Evolutionary conservation across 2,329 filamentous ascomycete species (phyloP), one percentile per base, ranked within the genome.

Genomic region (Albifimbria verrucaria): DNA sequence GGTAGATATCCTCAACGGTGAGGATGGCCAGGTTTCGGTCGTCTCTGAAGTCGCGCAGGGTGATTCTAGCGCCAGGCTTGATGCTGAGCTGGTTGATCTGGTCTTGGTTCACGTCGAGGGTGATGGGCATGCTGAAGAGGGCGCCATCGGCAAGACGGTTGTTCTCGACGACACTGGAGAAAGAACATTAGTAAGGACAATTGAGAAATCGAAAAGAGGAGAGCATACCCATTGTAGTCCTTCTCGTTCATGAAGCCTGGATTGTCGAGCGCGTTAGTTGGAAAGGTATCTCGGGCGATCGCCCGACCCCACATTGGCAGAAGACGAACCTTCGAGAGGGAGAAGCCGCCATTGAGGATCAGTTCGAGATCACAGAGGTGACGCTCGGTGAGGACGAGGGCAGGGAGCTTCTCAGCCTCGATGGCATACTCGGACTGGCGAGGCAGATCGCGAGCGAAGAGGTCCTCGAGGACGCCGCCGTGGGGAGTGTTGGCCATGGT

Each of bases 361-460:
- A 99, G 77, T 77, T 99, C 94, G 62, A 99, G 82, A 81, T 99
- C 94, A 77, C 94, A 99, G 48, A 99, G 86, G 77, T 99, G 94
- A 67, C 94, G 87, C 82, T 99, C 94, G 49, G 84, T 89, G 62
- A 99, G 86, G 55, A 88, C 77, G 62, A 99, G 81, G 36, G 93
- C 89, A 36, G 92, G 90, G 45, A 97, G 86, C 26, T 70, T 87
- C 80, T 96, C 92, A 42, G 93, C 89, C 77, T 99, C 94, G 46
- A 82, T 83, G 52, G 79, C 77, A 58, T 99, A 88, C 78, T 96
- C 80, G 59, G 80, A 80, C 62, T 94, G 88, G 68, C 89, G 86
- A 62, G 90, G 89, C 59, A 87, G 83, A 83, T 99, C 94, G 77
- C 94, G 89, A 61, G 92, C 92, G 65, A 97, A 83, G 71, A 99